These are phyloP conservation scores for Pseudomonodictys pantanalensis DNA, from an alignment of 495 filamentous ascomycete genomes.

Conservation along the genomic window DNA sequence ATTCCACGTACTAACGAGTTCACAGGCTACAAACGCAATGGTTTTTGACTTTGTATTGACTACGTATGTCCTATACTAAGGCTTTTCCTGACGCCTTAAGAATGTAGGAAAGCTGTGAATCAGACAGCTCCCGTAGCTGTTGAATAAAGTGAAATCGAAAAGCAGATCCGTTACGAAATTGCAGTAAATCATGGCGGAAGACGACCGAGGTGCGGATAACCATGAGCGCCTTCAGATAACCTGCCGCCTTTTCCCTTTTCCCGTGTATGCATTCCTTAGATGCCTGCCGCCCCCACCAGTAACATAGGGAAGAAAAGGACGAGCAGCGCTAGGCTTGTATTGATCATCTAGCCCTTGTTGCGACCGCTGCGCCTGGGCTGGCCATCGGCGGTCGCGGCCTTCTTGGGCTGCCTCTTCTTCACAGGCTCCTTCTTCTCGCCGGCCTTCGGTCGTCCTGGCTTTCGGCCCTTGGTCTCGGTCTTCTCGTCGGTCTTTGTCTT, in stretches of 20 bases:
- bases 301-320: not conserved
- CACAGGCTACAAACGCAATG: no score
- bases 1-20: no score
- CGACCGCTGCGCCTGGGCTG: conserved; percentile 40
- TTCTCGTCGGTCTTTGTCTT: conserved; percentile 40
- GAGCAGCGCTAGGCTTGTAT: not conserved
- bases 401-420: conserved; percentile 41
- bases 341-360: conserved; percentile 28
- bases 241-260: no score
- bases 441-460: conserved; percentile 48
- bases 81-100: no score
- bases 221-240: no score
- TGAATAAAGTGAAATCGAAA: conserved; percentile 6
- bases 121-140: conserved; percentile 16
- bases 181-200: no score
- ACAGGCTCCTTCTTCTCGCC: conserved; percentile 35
- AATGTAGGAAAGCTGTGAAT: conserved; percentile 5
- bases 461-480: conserved; percentile 45
- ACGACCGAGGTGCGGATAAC: no score
- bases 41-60: conserved; percentile 16
- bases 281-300: not conserved
- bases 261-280: no score
- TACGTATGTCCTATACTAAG: conserved; percentile 2
- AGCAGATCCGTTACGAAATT: no score
- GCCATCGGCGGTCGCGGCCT: conserved; percentile 42